Evolutionary conservation across 768 basidiomycete species (phyloP).

Genomic region (Tephrocybe sp.): DNA sequence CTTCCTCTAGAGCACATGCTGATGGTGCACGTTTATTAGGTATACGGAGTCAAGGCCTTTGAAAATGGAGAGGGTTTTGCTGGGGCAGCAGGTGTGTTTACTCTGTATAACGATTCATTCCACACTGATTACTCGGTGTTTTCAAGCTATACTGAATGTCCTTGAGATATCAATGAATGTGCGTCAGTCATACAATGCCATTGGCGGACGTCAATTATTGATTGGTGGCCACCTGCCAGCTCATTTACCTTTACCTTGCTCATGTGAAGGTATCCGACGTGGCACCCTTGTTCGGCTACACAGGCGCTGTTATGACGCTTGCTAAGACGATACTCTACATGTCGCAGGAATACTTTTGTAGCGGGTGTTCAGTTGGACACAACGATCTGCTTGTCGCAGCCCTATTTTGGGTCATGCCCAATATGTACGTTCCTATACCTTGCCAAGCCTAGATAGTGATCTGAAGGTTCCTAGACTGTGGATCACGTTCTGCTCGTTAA

Average conservation of each 20-base stretch:
- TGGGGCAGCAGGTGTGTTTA: slow-evolving; percentile 63
- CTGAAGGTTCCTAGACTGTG: slow-evolving; percentile 24
- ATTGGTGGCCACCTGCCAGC: slow-evolving; percentile 24
- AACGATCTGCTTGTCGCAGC: slow-evolving; percentile 49
- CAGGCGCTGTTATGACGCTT: slow-evolving; percentile 68
- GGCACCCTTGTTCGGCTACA: slow-evolving; percentile 74
- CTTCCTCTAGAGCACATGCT: slow-evolving; percentile 7
- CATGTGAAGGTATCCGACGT: slow-evolving; percentile 47
- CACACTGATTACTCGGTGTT: slow-evolving; percentile 4
- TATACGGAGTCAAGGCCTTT: slow-evolving; percentile 70
- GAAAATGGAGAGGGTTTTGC: slow-evolving; percentile 70
- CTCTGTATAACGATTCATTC: neutral
- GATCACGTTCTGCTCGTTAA: slow-evolving; percentile 32
- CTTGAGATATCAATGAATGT: slow-evolving; percentile 71
- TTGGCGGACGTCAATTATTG: slow-evolving; percentile 12
- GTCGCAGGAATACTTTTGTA: slow-evolving; percentile 71
- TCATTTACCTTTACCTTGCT: slow-evolving; percentile 62
- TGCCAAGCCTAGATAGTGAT: neutral
- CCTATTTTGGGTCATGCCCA: slow-evolving; percentile 68
- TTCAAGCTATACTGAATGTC: slow-evolving; percentile 67
- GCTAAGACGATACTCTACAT: slow-evolving; percentile 78
- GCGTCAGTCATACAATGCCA: slow-evolving; percentile 11
- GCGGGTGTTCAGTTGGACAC: slow-evolving; percentile 64
- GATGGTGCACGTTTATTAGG: slow-evolving; percentile 31
- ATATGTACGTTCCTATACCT: slow-evolving; percentile 49